These are phyloP conservation scores for Chiua sp. DNA, from an alignment of 1,284 basidiomycete genomes.

Conservation along the genomic window DNA sequence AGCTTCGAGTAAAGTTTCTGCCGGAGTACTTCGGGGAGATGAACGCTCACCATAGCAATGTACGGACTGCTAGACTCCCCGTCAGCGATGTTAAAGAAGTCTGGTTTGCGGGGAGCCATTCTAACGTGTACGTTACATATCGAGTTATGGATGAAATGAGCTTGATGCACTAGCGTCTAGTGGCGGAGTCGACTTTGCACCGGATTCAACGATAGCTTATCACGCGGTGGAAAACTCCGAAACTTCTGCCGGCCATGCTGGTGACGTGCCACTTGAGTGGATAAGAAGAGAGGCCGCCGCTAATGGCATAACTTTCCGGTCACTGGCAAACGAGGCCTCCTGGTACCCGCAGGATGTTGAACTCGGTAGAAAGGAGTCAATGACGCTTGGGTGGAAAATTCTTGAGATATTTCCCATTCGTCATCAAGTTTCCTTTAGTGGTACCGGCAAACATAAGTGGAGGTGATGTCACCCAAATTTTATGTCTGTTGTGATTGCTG, in stretches of 20 bases:
- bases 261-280: slow-evolving; percentile 24
- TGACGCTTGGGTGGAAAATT: slow-evolving; percentile 7
- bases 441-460: slow-evolving; percentile 1
- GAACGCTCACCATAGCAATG: slow-evolving; percentile 29
- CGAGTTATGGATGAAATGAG: neutral
- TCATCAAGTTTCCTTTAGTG: slow-evolving; percentile 18
- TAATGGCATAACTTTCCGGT: neutral
- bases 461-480: slow-evolving; percentile 5
- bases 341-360: slow-evolving; percentile 16
- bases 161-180: neutral
- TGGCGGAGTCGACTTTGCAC: neutral
- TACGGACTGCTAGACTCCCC: neutral
- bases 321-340: neutral
- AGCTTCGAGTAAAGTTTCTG: slow-evolving; percentile 43
- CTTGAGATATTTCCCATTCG: slow-evolving; percentile 24
- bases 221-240: neutral
- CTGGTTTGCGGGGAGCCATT: neutral
- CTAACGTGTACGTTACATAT: neutral
- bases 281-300: slow-evolving; percentile 14
- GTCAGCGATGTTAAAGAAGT: slow-evolving; percentile 20
- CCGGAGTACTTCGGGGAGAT: slow-evolving; percentile 38
- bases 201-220: neutral
- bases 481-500: neutral
- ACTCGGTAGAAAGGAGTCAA: slow-evolving; percentile 4
- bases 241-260: slow-evolving; percentile 8